phyloP scores from a whole-genome alignment of 345 rosid genomes.

The Hibiscus syriacus region DNA sequence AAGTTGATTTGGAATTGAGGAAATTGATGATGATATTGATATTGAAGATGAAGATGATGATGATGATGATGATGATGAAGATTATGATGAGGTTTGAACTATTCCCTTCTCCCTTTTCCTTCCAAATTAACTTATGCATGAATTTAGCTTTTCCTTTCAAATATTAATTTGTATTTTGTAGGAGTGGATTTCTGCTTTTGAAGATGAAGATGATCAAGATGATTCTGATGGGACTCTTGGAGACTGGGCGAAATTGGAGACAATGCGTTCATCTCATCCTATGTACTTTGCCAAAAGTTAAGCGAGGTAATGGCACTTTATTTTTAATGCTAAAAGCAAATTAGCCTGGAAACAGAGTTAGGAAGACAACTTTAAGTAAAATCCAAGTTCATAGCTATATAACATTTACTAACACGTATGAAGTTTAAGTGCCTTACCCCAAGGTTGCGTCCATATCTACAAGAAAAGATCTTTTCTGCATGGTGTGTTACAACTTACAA shows the following conservation, averaged over 20 bases:
- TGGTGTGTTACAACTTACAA: background rate
- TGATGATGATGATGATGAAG: constrained; percentile 34
- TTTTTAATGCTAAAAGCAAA: background rate
- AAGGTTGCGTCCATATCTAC: background rate
- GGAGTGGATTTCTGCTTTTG: constrained; percentile 71
- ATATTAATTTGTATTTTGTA: constrained; percentile 22
- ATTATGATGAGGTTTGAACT: constrained; percentile 45
- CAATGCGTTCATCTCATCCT: constrained; percentile 90
- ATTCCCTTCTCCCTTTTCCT: constrained; percentile 7
- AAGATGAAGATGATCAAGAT: constrained; percentile 49
- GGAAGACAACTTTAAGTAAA: background rate
- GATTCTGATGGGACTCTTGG: constrained; percentile 56
- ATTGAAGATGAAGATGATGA: constrained; percentile 45
- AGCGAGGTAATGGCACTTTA: constrained; percentile 39
- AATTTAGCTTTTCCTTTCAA: constrained; percentile 9
- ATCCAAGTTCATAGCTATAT: no score
- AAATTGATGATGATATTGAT: constrained; percentile 54
- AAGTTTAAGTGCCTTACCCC: background rate
- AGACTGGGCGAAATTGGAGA: constrained; percentile 89
- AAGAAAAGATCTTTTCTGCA: background rate
- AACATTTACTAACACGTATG: background rate
- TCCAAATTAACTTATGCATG: background rate
- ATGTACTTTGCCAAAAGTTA: constrained; percentile 81
- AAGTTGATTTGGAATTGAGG: constrained; percentile 64
- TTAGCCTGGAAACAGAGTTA: background rate